Base-by-base conservation (phyloP, 768 basidiomycete species). In the Leccinum subtestaceum region DNA sequence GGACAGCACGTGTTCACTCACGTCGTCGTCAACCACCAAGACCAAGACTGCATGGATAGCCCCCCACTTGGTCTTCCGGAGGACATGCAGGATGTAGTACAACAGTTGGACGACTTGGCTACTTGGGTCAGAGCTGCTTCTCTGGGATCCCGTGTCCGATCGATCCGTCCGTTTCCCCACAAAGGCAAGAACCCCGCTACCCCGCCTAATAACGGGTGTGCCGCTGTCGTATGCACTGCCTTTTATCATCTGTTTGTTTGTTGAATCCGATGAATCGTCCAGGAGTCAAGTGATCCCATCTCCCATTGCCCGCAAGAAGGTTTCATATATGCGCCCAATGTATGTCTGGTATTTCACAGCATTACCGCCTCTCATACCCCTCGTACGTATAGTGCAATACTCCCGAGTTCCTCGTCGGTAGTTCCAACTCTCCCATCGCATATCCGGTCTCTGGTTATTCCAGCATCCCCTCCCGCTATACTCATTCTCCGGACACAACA, bases 381-480 rank as follows among this genome's bases (percentile, higher is more conserved):
- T 51, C 46, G 4, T 40, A 17, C 46, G 4, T 40, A 17, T 56
- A 70, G 64, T 43, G 66, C 40, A 29, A 66, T 34, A 67, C 69
- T 6, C 70, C 72, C n/a, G 70, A 70, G 55, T 73, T 73, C 54
- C 70, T 71, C 6, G 70, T 55, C 23, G 74, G 72, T 6, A 65
- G 68, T 46, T 73, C 74, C 12, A 65, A 60, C 52, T 75, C 74
- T 48, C 68, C 65, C 6, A 25, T 75, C 43, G 72, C 60, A 27
- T 72, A 70, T 29, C 71, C 73, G 4, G 67, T 67, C 25, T 59
- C 58, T 49, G 74, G 72, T 36, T 73, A 73, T 54, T 65, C 60
- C 13, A 73, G 72, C 48, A 67, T 59, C 47, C 64, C 69, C 60
- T 57, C 58, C n/a, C 61, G 53, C 10, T 52, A 38, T 53, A 45